Evolutionary conservation across 371 early-diverging fungal species (phyloP).

Genomic region (Chytridiales sp.): DNA sequence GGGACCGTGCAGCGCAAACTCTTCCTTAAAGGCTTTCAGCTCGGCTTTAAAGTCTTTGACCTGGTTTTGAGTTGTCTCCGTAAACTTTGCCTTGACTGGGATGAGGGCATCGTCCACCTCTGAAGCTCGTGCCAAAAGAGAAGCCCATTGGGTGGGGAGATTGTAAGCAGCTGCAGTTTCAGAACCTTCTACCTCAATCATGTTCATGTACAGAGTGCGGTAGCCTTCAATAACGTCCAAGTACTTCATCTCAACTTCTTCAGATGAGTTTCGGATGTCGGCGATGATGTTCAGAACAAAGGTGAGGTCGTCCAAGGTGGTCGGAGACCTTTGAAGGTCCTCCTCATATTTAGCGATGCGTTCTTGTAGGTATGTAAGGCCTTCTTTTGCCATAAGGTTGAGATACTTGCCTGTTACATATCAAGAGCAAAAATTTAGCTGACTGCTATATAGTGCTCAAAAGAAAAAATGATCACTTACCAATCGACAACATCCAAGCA

Average conservation of each 20-base stretch:
- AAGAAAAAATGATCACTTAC: slow-evolving; percentile 22
- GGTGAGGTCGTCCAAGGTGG: slow-evolving; percentile 57
- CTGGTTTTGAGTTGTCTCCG: slow-evolving; percentile 52
- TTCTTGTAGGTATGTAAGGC: slow-evolving; percentile 33
- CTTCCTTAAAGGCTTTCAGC: slow-evolving; percentile 50
- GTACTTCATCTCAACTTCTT: slow-evolving; percentile 53
- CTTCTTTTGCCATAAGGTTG: slow-evolving; percentile 45
- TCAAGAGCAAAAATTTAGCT: slow-evolving; percentile 1
- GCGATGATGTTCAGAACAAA: slow-evolving; percentile 57
- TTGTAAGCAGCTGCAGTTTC: slow-evolving; percentile 40
- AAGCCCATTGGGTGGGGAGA: slow-evolving; percentile 47
- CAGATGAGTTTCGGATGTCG: slow-evolving; percentile 47
- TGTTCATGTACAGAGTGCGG: slow-evolving; percentile 51
- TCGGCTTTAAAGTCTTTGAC: slow-evolving; percentile 53
- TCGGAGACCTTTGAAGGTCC: slow-evolving; percentile 46
- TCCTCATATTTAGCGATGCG: slow-evolving; percentile 43
- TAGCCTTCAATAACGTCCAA: slow-evolving; percentile 55
- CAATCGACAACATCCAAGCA: slow-evolving; percentile 57
- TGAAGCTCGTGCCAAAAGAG: slow-evolving; percentile 41
- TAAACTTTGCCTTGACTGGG: slow-evolving; percentile 59
- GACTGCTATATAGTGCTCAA: not conserved
- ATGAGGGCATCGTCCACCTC: slow-evolving; percentile 50
- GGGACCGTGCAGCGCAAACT: slow-evolving; percentile 52
- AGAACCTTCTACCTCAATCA: slow-evolving; percentile 39
- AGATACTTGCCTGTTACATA: slow-evolving; percentile 48